Evolutionary conservation across 495 filamentous ascomycete species (phyloP).

Genomic region (Pyrenula aspistea): DNA sequence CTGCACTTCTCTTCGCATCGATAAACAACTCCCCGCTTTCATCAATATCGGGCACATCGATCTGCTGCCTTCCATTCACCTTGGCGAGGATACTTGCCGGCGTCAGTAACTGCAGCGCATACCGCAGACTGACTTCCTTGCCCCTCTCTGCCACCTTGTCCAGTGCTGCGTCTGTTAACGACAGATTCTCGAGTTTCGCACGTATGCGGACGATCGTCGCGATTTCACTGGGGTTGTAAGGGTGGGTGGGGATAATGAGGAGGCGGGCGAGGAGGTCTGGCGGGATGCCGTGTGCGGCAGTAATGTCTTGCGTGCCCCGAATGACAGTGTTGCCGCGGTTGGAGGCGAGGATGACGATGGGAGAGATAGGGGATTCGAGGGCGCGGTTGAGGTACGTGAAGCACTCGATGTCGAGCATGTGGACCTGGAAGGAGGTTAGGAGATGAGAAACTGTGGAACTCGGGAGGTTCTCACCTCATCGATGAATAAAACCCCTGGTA

Average conservation of each 20-base stretch:
- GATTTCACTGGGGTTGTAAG: slow-evolving; percentile 77
- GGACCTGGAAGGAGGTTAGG: slow-evolving; percentile 60
- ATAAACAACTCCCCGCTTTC: slow-evolving; percentile 86
- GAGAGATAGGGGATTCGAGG: slow-evolving; percentile 82
- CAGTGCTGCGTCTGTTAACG: slow-evolving; percentile 68
- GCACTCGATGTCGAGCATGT: slow-evolving; percentile 98
- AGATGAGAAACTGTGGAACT: background rate
- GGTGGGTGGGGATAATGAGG: slow-evolving; percentile 86
- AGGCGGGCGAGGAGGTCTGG: slow-evolving; percentile 84
- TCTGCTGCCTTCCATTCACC: slow-evolving; percentile 59
- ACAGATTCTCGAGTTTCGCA: slow-evolving; percentile 66
- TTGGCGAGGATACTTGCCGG: slow-evolving; percentile 63
- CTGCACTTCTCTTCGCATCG: slow-evolving; percentile 75
- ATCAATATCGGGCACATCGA: slow-evolving; percentile 71
- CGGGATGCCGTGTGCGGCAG: slow-evolving; percentile 84
- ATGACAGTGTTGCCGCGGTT: slow-evolving; percentile 89
- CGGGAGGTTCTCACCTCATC: slow-evolving; percentile 90
- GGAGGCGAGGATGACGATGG: slow-evolving; percentile 93
- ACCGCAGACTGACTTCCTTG: slow-evolving; percentile 75
- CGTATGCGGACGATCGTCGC: slow-evolving; percentile 77
- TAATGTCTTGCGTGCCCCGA: slow-evolving; percentile 69
- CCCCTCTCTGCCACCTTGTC: slow-evolving; percentile 78
- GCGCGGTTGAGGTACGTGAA: slow-evolving; percentile 98
- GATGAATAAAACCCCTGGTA: slow-evolving; percentile 95
- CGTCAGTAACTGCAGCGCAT: slow-evolving; percentile 85